These are phyloP conservation scores for Umbelopsis isabellina DNA, from an alignment of 192 early-diverging fungal genomes.

Conservation along the genomic window DNA sequence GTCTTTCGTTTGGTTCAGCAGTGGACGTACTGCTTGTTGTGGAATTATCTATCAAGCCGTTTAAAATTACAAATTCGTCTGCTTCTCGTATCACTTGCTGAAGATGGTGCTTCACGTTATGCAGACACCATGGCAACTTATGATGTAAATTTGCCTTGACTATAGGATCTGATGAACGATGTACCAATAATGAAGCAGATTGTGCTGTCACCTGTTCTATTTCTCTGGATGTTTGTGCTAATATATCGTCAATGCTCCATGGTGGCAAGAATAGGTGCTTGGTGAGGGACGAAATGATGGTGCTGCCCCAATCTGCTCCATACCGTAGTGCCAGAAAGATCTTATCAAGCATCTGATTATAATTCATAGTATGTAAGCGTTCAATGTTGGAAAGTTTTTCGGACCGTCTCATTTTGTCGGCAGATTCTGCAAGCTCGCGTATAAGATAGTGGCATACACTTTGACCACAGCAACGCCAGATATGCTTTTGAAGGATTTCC, in stretches of 20 bases:
- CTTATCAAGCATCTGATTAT: background rate
- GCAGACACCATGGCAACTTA: background rate
- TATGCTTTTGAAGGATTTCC: slow-evolving; percentile 43
- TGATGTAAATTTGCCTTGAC: background rate
- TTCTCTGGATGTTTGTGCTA: background rate
- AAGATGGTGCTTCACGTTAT: slow-evolving; percentile 9
- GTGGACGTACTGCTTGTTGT: background rate
- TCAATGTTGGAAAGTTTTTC: background rate
- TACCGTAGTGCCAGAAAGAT: background rate
- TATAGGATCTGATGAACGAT: background rate
- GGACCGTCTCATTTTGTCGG: slow-evolving; percentile 2
- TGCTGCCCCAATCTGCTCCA: slow-evolving; percentile 14
- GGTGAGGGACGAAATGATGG: background rate
- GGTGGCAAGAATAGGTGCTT: slow-evolving; percentile 11
- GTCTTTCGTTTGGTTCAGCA: background rate
- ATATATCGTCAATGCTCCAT: slow-evolving; percentile 17
- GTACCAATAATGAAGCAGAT: background rate
- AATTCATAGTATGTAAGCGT: slow-evolving; percentile 13
- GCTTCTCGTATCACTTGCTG: slow-evolving; percentile 15
- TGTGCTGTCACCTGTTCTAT: slow-evolving; percentile 4
- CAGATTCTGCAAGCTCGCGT: background rate
- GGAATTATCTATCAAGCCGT: background rate
- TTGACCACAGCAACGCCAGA: slow-evolving; percentile 54
- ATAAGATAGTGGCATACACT: slow-evolving; percentile 59
- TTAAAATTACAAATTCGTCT: background rate